Evolutionary conservation across 495 filamentous ascomycete genomes (phyloP), one percentile per base, ranked within the genome.

Genomic region (Annulohypoxylon nitens): DNA sequence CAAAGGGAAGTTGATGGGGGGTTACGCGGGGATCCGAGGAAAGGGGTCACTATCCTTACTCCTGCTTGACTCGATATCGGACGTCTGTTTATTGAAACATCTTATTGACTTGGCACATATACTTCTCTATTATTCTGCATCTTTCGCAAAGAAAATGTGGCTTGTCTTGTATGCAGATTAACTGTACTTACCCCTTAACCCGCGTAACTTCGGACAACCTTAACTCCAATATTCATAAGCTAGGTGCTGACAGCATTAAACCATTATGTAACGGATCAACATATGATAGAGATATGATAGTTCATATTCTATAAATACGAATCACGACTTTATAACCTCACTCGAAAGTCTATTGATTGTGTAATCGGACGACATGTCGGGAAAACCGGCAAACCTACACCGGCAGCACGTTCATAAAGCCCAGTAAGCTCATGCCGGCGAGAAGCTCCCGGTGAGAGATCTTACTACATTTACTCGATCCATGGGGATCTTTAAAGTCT

Each of bases 271-370:
- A 67, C 41, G 25, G 16, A 33, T 16, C 55, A 37, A n/a, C 25
- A 36, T 61, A 68, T 70, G 18, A 9, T 37, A 5, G 30, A 60
- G 61, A 53, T 47, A 4, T 48, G 33, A 55, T 43, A 59, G n/a
- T 61, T 20, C 54, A 30, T 65, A 60, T 64, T 64, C 45, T 71
- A 71, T 64, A 61, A 66, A 64, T 65, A 66, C 18, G 16, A 47
- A 36, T 66, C 14, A 54, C 14, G 37, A 14, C 16, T 6, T 33
- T 14, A 20, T 20, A 18, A n/a, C 7, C 50, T 26, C 18, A 18
- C 34, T 11, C 12, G 16, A 7, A 30, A 36, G 12, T 20, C 6
- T 65, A 25, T 5, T 33, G 18, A 14, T 37, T 25, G 18, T 55
- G 26, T 33, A 61, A 33, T 54, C 30, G 37, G 36, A 51, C 23